Evolutionary conservation across 306 rosid species (phyloP).

Genomic region (Sophora flavescens): DNA sequence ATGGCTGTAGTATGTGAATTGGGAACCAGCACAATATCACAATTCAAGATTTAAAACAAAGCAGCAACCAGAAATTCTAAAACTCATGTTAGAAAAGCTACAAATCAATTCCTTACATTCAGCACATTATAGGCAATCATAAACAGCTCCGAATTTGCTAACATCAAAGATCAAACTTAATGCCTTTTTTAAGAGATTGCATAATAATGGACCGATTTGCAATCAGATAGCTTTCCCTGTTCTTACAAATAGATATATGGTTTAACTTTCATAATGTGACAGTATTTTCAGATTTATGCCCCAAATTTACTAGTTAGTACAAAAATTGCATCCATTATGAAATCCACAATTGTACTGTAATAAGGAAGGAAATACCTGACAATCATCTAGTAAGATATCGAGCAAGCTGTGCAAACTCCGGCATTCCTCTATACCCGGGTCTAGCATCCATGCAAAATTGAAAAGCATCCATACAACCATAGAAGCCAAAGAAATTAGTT

Average conservation of each 20-base stretch:
- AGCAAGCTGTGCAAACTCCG: constrained; percentile 76
- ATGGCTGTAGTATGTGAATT: background rate
- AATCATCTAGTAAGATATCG: constrained; percentile 68
- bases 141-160: background rate
- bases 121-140: constrained; percentile 9
- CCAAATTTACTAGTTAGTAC: constrained; percentile 11
- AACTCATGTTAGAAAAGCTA: constrained; percentile 21
- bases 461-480: background rate
- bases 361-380: constrained; percentile 62
- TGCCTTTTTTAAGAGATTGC: constrained; percentile 24
- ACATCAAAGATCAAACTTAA: constrained; percentile 7
- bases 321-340: background rate
- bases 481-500: constrained; percentile 24
- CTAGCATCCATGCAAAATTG: background rate
- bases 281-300: constrained; percentile 11
- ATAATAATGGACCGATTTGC: background rate
- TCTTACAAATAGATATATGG: constrained; percentile 26
- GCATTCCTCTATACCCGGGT: constrained; percentile 30
- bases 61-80: constrained; percentile 22
- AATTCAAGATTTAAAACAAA: constrained; percentile 5
- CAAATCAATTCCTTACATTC: constrained; percentile 14
- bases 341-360: constrained; percentile 10
- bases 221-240: constrained; percentile 1
- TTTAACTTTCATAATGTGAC: constrained; percentile 26
- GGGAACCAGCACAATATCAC: constrained; percentile 19